Conservation (phyloP, 108 stramenopile genomes). For the Hondaea fermentalgiana region DNA sequence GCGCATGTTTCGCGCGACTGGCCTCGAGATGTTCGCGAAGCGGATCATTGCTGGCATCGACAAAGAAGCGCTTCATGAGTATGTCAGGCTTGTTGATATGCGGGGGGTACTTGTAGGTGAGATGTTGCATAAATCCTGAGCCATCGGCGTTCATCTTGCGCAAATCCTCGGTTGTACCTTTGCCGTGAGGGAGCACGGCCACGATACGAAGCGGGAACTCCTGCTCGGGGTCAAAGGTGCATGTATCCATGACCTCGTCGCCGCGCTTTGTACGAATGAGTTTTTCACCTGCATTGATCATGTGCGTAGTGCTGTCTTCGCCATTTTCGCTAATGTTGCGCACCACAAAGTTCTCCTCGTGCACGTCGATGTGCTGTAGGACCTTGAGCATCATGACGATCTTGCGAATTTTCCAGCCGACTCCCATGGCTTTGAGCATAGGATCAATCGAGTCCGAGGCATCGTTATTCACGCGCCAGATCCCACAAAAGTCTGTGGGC, state of each 20-base stretch:
- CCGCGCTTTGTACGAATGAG: neutral
- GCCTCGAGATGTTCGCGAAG: neutral
- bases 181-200: neutral
- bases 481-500: neutral
- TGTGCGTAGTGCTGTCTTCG: neutral
- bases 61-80: neutral
- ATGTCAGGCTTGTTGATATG: neutral
- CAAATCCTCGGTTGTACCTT: neutral
- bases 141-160: neutral
- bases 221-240: neutral
- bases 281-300: neutral
- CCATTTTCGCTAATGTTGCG: neutral
- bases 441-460: neutral
- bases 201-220: neutral
- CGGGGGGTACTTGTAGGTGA: neutral
- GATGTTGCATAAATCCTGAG: neutral
- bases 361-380: neutral
- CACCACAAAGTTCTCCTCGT: neutral
- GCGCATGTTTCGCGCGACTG: neutral
- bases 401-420: neutral
- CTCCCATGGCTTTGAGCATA: conserved; percentile 16
- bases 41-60: neutral
- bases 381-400: conserved; percentile 1
- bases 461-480: neutral
- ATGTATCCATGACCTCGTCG: neutral